Conservation (phyloP, 805 yeast genomes). For the Naumovozyma castellii region DNA sequence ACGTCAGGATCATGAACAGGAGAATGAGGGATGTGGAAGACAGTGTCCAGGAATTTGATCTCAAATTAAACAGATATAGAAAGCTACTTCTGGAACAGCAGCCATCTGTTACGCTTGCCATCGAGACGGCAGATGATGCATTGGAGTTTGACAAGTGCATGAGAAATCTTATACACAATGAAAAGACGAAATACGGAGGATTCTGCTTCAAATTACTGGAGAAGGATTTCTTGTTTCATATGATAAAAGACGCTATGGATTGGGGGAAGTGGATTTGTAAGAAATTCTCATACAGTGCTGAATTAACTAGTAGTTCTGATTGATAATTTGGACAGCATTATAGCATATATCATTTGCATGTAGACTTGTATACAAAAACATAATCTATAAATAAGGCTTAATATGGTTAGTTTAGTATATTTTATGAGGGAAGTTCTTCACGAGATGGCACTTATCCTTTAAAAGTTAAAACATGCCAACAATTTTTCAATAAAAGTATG, state of each 20-base stretch:
- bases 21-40: constrained; percentile 64
- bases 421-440: too few relatives aligned
- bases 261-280: constrained; percentile 15
- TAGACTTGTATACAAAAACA: too few relatives aligned
- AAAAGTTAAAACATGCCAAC: too few relatives aligned
- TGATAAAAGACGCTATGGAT: constrained; percentile 8
- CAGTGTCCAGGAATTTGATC: constrained; percentile 38
- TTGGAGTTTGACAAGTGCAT: constrained; percentile 13
- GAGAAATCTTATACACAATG: constrained; percentile 7
- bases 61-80: constrained; percentile 15
- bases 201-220: constrained; percentile 10
- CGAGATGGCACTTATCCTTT: too few relatives aligned
- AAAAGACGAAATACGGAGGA: constrained; percentile 14
- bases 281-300: not conserved
- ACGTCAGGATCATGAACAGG: constrained; percentile 46
- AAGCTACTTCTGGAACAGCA: constrained; percentile 8
- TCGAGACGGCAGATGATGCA: constrained; percentile 6
- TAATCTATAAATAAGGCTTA: too few relatives aligned
- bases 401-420: too few relatives aligned
- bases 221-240: constrained; percentile 7
- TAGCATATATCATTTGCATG: too few relatives aligned
- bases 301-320: not conserved
- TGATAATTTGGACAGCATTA: not conserved
- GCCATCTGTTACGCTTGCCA: not conserved
- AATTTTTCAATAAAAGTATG: too few relatives aligned